Conservation (phyloP, 306 rosid species). For the Adenanthera pavonina region DNA sequence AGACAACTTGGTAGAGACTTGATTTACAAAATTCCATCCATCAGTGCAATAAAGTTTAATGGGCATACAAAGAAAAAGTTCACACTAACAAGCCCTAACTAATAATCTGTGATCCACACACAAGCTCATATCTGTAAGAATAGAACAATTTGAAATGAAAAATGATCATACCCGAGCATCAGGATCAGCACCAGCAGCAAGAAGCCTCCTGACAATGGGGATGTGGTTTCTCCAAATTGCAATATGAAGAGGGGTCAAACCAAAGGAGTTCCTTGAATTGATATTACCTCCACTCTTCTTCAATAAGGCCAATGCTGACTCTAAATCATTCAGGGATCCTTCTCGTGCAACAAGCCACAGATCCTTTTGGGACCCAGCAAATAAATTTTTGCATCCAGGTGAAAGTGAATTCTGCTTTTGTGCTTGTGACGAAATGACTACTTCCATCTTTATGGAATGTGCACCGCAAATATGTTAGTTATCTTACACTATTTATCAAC, state of each 20-base stretch:
- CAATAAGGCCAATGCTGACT: conserved; percentile 62
- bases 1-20: too few species aligned
- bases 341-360: conserved; percentile 73
- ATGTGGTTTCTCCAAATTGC: conserved; percentile 94
- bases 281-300: conserved; percentile 86
- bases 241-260: conserved; percentile 92
- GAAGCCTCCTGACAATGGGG: conserved; percentile 91
- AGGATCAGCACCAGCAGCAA: conserved; percentile 92
- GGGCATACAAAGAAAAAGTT: neutral
- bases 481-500: conserved; percentile 5
- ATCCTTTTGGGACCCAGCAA: conserved; percentile 58
- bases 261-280: conserved; percentile 75
- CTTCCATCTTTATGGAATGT: conserved; percentile 49
- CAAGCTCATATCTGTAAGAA: conserved; percentile 3
- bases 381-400: conserved; percentile 52
- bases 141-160: conserved; percentile 24
- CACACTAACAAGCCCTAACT: neutral
- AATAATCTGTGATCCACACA: neutral
- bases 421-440: conserved; percentile 49
- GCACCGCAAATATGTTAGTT: neutral
- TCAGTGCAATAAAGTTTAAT: conserved; percentile 12
- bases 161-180: conserved; percentile 82
- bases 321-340: conserved; percentile 81
- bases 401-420: conserved; percentile 64
- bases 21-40: neutral